Evolutionary conservation across 441 rosid genomes (phyloP).

Genomic region (Euphorbia schlechtendalii): DNA sequence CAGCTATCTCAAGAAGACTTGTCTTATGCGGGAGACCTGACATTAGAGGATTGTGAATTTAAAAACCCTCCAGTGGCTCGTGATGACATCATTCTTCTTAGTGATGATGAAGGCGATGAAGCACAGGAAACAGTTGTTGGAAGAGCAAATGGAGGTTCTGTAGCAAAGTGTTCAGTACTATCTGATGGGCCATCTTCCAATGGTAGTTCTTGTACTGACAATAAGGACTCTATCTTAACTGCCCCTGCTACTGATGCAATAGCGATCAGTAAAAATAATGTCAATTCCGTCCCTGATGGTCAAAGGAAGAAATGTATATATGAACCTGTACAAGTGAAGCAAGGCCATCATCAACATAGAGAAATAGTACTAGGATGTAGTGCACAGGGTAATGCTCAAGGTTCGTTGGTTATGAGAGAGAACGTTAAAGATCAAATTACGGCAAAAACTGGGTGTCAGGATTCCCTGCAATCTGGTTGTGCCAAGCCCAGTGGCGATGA

Average conservation of each 20-base stretch:
- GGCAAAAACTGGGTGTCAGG: constrained; percentile 27
- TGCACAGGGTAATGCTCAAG: constrained; percentile 24
- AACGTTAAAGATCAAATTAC: constrained; percentile 19
- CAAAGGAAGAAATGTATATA: constrained; percentile 29
- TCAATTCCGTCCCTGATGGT: constrained; percentile 25
- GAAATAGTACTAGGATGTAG: constrained; percentile 28
- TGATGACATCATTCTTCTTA: constrained; percentile 60
- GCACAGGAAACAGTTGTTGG: constrained; percentile 35
- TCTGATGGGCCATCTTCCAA: constrained; percentile 30
- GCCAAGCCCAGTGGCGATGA: constrained; percentile 34
- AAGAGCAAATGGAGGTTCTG: constrained; percentile 32
- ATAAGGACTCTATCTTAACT: constrained; percentile 29
- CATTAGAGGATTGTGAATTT: constrained; percentile 23
- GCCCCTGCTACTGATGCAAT: constrained; percentile 26
- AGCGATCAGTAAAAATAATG: constrained; percentile 24
- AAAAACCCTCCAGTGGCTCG: constrained; percentile 30
- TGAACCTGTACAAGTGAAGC: constrained; percentile 26
- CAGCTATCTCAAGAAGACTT: constrained; percentile 36
- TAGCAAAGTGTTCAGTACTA: constrained; percentile 25
- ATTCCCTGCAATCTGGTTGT: constrained; percentile 23
- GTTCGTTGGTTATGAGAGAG: constrained; percentile 29
- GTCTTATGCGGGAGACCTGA: constrained; percentile 21
- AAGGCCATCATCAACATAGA: constrained; percentile 26
- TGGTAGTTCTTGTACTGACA: constrained; percentile 21
- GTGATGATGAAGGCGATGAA: constrained; percentile 78